Evolutionary conservation across 2,329 filamentous ascomycete species (phyloP), one percentile per base, ranked within the genome.

Genomic region (Cercospora brassicicola): DNA sequence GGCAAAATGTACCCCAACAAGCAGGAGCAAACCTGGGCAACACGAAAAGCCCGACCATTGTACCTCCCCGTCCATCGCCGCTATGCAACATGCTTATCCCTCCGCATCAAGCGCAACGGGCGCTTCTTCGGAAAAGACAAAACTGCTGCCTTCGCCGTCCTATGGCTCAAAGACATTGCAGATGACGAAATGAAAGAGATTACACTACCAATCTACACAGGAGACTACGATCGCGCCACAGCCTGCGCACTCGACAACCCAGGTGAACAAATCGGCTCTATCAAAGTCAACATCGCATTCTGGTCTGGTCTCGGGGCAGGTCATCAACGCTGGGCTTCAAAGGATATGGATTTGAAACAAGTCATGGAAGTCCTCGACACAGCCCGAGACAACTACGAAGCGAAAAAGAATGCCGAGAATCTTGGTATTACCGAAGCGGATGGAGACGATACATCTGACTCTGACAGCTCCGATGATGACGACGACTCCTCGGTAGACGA

Each of bases 111-210:
- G 7, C 66, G 71, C 51, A 83, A 86, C 66, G 86, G 87, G 64
- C 61, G 61, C 18, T 31, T 70, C 7, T 18, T 71, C 6, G 81
- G 81, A 7, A 76, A 81, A 0, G 86, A 90, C 61, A 85, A 84
- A 65, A 87, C 86, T 0, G 80, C 84, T 1, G 89, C 88, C 0
- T 90, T 91, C 72, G 84, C 85, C 6, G 83, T 91, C 2, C 79
- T 91, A 1, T 92, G 90, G 90, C 82, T 92, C 18, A 87, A 88
- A 70, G 87, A 91, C n/a, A 81, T 93, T 0, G 80, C 84, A 0
- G 90, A 93, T 66, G 90, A 91, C 67, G 86, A 91, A 73, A 84
- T 89, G 62, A 81, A 83, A 53, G 86, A 84, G 0, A 73, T 90
- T 8, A 83, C 82, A 4, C 75, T 93, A 2, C 79, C 86, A 4